A percentile compares a stretch with the other conserved stretches of the same genome.
Conservation (phyloP, 2,329 filamentous ascomycete species). For the Cordyceps cicadae region DNA sequence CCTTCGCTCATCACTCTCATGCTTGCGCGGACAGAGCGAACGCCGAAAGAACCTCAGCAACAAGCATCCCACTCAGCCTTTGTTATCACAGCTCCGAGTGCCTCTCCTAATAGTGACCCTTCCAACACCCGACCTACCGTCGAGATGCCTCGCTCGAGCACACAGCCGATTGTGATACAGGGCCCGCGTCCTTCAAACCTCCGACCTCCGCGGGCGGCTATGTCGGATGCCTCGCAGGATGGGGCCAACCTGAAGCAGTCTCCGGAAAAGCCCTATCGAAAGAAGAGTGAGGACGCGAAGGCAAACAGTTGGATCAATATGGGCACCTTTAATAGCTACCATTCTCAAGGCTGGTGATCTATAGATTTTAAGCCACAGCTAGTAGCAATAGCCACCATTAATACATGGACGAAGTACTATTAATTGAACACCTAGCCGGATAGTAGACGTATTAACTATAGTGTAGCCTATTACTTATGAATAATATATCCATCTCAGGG, state of each 20-base stretch:
- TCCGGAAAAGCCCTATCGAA: conserved; percentile 39
- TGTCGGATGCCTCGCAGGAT: background rate
- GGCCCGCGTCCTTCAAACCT: too few species aligned
- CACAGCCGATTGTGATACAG: too few species aligned
- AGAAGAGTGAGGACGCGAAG: conserved; percentile 53
- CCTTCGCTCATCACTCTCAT: conserved; percentile 84
- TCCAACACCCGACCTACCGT: too few species aligned
- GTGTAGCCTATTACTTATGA: too few species aligned
- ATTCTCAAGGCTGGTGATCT: conserved; percentile 34
- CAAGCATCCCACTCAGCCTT: conserved; percentile 58
- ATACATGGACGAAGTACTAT: background rate
- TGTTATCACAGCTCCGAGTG: conserved; percentile 47
- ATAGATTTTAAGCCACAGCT: background rate
- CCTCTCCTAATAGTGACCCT: conserved; percentile 46
- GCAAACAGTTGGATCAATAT: conserved; percentile 72
- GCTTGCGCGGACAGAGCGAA: conserved; percentile 63
- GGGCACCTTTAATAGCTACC: conserved; percentile 49
- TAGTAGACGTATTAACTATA: too few species aligned
- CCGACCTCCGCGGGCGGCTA: too few species aligned
- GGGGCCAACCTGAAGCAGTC: conserved; percentile 50
- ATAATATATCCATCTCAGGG: too few species aligned
- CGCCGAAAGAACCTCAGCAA: conserved; percentile 60
- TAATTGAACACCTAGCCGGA: too few species aligned
- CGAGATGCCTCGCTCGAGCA: too few species aligned
- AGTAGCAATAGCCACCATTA: background rate